Base-by-base conservation (phyloP, 108 stramenopile species). In the Nitzschia sp. region DNA sequence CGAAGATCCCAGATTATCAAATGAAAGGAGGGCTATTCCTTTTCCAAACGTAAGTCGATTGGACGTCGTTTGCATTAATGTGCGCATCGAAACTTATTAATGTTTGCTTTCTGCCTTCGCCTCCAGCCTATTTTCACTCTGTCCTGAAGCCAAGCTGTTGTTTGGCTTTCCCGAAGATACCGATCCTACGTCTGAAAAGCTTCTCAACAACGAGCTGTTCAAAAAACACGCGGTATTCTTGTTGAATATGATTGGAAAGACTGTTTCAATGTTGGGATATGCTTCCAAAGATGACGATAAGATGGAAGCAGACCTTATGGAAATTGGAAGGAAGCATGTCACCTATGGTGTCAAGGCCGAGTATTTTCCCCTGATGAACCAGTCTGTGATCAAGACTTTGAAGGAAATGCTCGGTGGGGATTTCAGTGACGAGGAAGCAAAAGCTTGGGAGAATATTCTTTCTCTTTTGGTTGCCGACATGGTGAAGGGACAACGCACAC, bases 251-350 rank as follows among this genome's bases (percentile, higher is more conserved):
- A 1, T 72, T 17, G 71, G 64, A 30, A 53, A 32, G 49, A 31
- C 63, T 0, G 21, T 72, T 28, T 5, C n/a, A 3, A 63, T 64
- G 71, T 21, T 72, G 15, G 71, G 64, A 21, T n/a, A n/a, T n/a
- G n/a, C n/a, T n/a, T n/a, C n/a, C n/a, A 60, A 60, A 24, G 70
- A 63, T 42, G 24, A 49, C 25, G 70, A 71, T 11, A 48, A 63
- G 25, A 29, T 71, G 15, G 62, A 59, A 15, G 59, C 31, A 23
- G 36, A 36, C 17, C 17, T 61, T 15, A 15, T 61, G 29, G 33
- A 61, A 61, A 15, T 61, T 42, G 59, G 45, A 46, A 46, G 15
- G 45, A 46, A 46, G 45, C 45, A 46, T 15, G 45, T 46, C 45
- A 46, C 45, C 45, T 46, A 46, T 46, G 45, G 45, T 15, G 45